Percentiles rank a stretch among this genome's conserved stretches.
Conservation (phyloP, 305 asterid species). For the Rubia tinctorum region DNA sequence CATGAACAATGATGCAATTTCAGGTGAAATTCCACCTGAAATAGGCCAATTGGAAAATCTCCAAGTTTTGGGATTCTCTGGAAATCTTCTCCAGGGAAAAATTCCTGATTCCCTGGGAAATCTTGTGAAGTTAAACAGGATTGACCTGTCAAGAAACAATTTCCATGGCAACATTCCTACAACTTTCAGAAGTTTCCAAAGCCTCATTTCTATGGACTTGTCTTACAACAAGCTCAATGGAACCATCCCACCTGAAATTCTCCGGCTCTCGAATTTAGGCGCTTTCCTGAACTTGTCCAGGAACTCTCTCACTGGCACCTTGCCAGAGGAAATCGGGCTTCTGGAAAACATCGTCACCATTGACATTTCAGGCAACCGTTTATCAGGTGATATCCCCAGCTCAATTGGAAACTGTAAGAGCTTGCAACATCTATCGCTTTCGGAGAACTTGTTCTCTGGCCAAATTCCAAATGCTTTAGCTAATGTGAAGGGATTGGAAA, state of each 20-base stretch:
- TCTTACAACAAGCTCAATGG: slow-evolving; percentile 49
- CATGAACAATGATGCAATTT: slow-evolving; percentile 30
- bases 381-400: slow-evolving; percentile 51
- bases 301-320: slow-evolving; percentile 42
- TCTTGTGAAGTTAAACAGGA: slow-evolving; percentile 32
- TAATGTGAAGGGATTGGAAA: slow-evolving; percentile 43
- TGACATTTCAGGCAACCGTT: slow-evolving; percentile 43
- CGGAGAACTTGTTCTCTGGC: slow-evolving; percentile 44
- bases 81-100: slow-evolving; percentile 39
- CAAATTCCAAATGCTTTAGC: slow-evolving; percentile 45
- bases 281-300: slow-evolving; percentile 45
- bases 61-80: slow-evolving; percentile 31
- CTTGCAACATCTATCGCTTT: slow-evolving; percentile 36
- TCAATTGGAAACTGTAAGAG: slow-evolving; percentile 43
- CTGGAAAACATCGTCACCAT: slow-evolving; percentile 36
- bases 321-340: slow-evolving; percentile 42
- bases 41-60: slow-evolving; percentile 40
- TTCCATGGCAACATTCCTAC: slow-evolving; percentile 44
- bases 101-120: slow-evolving; percentile 54
- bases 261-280: slow-evolving; percentile 38
- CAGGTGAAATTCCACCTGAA: slow-evolving; percentile 55
- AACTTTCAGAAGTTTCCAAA: slow-evolving; percentile 33
- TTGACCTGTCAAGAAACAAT: slow-evolving; percentile 48
- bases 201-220: slow-evolving; percentile 37
- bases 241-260: slow-evolving; percentile 38